Base-by-base conservation (phyloP, 768 basidiomycete species). In the Termitomyces sp. region DNA sequence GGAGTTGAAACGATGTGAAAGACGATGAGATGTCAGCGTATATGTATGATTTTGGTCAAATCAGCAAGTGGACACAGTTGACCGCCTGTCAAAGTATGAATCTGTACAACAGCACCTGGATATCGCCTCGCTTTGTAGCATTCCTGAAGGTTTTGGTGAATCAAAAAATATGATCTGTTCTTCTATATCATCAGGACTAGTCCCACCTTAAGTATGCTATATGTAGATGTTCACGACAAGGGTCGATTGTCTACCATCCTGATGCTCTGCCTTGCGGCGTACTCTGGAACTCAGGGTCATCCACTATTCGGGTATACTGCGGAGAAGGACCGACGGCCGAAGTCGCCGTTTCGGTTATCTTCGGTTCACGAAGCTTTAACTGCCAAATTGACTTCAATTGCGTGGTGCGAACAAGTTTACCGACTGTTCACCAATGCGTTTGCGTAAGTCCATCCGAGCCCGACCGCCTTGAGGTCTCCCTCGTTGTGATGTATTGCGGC, bases 1-100 rank as follows among this genome's bases (percentile, higher is more conserved):
- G 59, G 66, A 7, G 72, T 73, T 10, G 67, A 71, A 47, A 61
- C 50, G 21, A 83, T 83, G 65, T 87, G 67, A 65, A 23, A 9
- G 21, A 32, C 44, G 1, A 35, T 5, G 1, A 50, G 17, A 14
- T n/a, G 17, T 50, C 9, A 17, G 21, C 16, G 4, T 16, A 9
- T 17, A 7, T 48, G 31, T 47, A 45, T 14, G 19, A 7, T 47
- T 23, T 32, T 8, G 34, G 34, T 49, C 12, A 49, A 35, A 25
- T 49, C 9, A 6, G 23, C 21, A 25, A 27, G 23, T 27, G 17
- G 17, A 25, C 9, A 23, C 47, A 25, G 45, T 46, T 46, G 45
- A 49, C 3, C 3, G 21, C 21, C 47, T 4, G 19, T 34, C 5
- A 25, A n/a, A 23, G 42, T 43, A 17, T 35, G 9, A 25, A 23